Evolutionary conservation across 805 yeast species (phyloP).

Genomic region (Middelhovenomyces tepae): DNA sequence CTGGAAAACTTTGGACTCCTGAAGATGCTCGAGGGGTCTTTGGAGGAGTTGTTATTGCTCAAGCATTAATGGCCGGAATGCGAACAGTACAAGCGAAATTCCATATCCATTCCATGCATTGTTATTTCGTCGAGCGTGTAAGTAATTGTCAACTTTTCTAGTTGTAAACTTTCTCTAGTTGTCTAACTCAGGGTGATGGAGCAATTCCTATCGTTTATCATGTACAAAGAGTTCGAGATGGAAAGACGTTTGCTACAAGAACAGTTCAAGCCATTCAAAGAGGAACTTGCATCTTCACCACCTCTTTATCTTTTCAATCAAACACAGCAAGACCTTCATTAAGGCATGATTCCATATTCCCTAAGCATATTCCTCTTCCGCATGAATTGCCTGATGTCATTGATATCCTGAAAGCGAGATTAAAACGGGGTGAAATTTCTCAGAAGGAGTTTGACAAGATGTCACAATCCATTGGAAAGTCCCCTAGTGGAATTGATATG

Average conservation of each 20-base stretch:
- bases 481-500: slow-evolving; percentile 15
- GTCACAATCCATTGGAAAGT: slow-evolving; percentile 18
- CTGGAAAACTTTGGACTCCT: slow-evolving; percentile 12
- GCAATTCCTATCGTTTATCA: slow-evolving; percentile 39
- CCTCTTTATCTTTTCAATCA: slow-evolving; percentile 40
- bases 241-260: slow-evolving; percentile 42
- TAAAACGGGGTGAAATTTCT: slow-evolving; percentile 10
- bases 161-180: too few species aligned
- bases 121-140: slow-evolving; percentile 12
- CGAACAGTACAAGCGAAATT: slow-evolving; percentile 10
- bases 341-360: too few species aligned
- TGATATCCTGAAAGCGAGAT: slow-evolving; percentile 5
- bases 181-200: slow-evolving; percentile 11
- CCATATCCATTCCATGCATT: slow-evolving; percentile 13
- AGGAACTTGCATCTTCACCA: slow-evolving; percentile 40
- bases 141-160: too few species aligned
- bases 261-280: slow-evolving; percentile 48
- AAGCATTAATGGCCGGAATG: slow-evolving; percentile 12
- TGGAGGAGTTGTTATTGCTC: slow-evolving; percentile 16
- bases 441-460: slow-evolving; percentile 15
- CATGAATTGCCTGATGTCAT: slow-evolving; percentile 4
- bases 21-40: slow-evolving; percentile 13
- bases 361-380: slow-evolving; percentile 6
- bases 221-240: slow-evolving; percentile 44
- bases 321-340: slow-evolving; percentile 9